Conservation (phyloP, 371 early-diverging fungal species). For the Dichotomocladium elegans region DNA sequence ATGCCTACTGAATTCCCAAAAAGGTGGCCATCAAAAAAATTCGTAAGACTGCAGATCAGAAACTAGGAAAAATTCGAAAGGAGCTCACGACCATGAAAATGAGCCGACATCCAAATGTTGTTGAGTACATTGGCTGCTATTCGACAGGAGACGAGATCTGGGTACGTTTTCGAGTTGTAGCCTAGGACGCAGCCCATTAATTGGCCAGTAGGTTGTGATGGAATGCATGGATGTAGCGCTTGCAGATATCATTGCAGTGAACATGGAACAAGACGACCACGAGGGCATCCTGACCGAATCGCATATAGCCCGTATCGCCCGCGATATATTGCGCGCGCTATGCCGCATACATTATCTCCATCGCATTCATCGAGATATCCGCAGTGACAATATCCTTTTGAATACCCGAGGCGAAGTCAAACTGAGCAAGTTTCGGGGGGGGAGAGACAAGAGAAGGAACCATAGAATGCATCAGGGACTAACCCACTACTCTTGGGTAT, state of each 20-base stretch:
- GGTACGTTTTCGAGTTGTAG: conserved; percentile 15
- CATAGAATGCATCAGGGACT: too few relatives aligned
- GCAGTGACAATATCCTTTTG: conserved; percentile 76
- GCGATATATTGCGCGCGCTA: conserved; percentile 84
- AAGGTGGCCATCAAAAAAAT: conserved; percentile 73
- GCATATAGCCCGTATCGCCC: conserved; percentile 65
- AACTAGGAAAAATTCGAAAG: conserved; percentile 63
- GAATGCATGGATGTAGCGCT: conserved; percentile 79
- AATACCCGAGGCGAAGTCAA: conserved; percentile 72
- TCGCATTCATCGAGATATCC: conserved; percentile 95
- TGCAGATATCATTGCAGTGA: conserved; percentile 64
- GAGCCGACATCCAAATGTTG: conserved; percentile 67
- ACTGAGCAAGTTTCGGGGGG: background rate
- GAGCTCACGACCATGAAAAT: conserved; percentile 70
- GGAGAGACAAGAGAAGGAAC: too few relatives aligned
- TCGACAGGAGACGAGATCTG: conserved; percentile 53
- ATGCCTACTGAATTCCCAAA: background rate
- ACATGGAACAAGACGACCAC: conserved; percentile 38
- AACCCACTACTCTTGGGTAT: too few relatives aligned
- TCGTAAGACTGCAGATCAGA: conserved; percentile 52
- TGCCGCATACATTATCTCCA: conserved; percentile 83
- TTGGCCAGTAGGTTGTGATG: conserved; percentile 57
- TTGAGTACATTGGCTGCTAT: conserved; percentile 67
- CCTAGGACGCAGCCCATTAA: background rate
- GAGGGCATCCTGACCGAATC: conserved; percentile 39